These are phyloP conservation scores for Clarireedia paspali DNA, from an alignment of 2,329 filamentous ascomycete species.

Conservation along the genomic window DNA sequence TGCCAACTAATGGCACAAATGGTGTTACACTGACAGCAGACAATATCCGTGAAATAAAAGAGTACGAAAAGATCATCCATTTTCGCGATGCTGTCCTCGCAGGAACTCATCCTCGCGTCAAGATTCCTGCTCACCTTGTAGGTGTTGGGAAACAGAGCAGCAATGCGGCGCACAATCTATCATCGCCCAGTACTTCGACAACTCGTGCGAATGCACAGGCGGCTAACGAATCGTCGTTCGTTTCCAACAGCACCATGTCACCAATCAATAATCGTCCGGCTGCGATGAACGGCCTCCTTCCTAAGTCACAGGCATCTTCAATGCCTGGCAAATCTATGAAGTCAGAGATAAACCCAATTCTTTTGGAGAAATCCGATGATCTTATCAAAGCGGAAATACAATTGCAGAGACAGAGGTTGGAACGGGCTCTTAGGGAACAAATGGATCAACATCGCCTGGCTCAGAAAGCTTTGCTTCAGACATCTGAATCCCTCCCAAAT, in stretches of 20 bases:
- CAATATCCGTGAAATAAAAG: conserved; percentile 49
- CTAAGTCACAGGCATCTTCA: conserved; percentile 7
- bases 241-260: conserved; percentile 15
- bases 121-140: conserved; percentile 39
- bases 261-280: conserved; percentile 24
- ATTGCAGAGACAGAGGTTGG: conserved; percentile 72
- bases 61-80: conserved; percentile 74
- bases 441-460: conserved; percentile 52
- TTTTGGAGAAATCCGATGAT: conserved; percentile 80
- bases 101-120: conserved; percentile 62
- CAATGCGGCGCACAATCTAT: conserved; percentile 16
- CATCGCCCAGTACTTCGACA: conserved; percentile 20
- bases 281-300: conserved; percentile 25
- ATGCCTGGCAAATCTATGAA: conserved; percentile 35
- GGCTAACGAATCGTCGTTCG: conserved; percentile 19
- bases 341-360: conserved; percentile 71
- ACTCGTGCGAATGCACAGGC: conserved; percentile 16
- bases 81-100: conserved; percentile 76
- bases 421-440: conserved; percentile 70
- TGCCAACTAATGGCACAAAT: conserved; percentile 23
- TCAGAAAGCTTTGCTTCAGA: conserved; percentile 36
- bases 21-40: conserved; percentile 34
- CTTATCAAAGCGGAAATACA: conserved; percentile 75
- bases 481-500: conserved; percentile 48
- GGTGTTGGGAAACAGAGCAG: conserved; percentile 24